Conservation (phyloP, 2,329 filamentous ascomycete genomes). For the Colletotrichum sp. region DNA sequence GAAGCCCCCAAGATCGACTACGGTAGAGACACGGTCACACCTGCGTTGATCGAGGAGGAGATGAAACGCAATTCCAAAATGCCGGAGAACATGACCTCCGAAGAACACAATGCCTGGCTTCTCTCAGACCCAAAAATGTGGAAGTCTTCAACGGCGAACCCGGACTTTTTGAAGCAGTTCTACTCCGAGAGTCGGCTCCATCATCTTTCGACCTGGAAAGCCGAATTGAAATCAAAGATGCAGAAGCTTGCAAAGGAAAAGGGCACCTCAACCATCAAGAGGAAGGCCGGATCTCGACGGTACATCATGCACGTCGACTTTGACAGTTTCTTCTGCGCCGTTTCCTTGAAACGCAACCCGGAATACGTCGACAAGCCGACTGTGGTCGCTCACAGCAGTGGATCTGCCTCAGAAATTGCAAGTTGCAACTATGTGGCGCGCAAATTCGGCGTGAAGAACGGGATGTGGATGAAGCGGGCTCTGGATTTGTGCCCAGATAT, state of each 20-base stretch:
- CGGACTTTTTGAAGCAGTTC: conserved; percentile 91
- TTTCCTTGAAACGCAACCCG: conserved; percentile 80
- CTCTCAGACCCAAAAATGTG: conserved; percentile 84
- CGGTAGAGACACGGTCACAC: background rate
- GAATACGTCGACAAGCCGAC: conserved; percentile 80
- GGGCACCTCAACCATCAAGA: conserved; percentile 48
- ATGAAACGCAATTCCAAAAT: conserved; percentile 23
- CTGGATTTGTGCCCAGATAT: conserved; percentile 83
- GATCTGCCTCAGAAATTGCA: conserved; percentile 90
- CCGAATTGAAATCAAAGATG: conserved; percentile 87
- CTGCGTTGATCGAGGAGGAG: background rate
- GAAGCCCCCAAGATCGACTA: background rate
- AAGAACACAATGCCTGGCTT: conserved; percentile 89
- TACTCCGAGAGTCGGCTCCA: conserved; percentile 95
- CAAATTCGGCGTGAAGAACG: conserved; percentile 87
- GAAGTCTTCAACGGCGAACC: conserved; percentile 90
- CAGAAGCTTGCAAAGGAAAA: conserved; percentile 81
- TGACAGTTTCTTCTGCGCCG: conserved; percentile 96
- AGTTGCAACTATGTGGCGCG: conserved; percentile 96
- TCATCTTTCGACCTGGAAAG: conserved; percentile 96
- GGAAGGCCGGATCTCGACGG: conserved; percentile 67
- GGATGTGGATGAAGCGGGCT: conserved; percentile 99
- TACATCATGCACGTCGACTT: conserved; percentile 98
- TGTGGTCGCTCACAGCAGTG: conserved; percentile 86
- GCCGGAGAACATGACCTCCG: conserved; percentile 77